Evolutionary conservation across 345 rosid species (phyloP).

Genomic region (Aegle marmelos): DNA sequence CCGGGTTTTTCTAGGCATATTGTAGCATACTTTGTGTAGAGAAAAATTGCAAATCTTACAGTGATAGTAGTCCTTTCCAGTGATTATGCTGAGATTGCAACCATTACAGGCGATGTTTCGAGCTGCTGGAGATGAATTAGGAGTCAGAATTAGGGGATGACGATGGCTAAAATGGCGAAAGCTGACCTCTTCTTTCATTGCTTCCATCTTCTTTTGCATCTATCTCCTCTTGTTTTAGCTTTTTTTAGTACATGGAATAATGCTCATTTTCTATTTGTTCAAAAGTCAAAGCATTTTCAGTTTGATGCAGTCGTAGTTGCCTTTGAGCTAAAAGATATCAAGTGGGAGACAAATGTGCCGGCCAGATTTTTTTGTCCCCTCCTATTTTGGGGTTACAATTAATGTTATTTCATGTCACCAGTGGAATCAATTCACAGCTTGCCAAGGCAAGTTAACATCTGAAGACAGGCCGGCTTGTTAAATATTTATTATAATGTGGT

Average conservation of each 20-base stretch:
- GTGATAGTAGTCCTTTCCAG: conserved; percentile 32
- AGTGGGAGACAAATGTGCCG: conserved; percentile 13
- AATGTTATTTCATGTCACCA: no score
- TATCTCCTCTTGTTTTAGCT: neutral
- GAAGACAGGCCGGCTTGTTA: conserved; percentile 5
- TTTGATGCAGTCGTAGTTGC: neutral
- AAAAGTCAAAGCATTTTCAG: neutral
- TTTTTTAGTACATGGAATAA: neutral
- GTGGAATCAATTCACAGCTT: neutral
- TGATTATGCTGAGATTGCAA: conserved; percentile 30
- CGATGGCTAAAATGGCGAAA: conserved; percentile 47
- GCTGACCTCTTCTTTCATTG: neutral
- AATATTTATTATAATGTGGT: neutral
- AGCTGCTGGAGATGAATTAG: neutral
- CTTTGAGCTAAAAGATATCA: neutral
- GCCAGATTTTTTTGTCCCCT: neutral
- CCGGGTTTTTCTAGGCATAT: conserved; percentile 34
- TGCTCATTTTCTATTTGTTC: neutral
- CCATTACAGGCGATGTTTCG: conserved; percentile 21
- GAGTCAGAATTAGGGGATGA: conserved; percentile 27
- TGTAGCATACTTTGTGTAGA: conserved; percentile 41
- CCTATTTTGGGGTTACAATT: no score
- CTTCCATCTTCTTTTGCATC: neutral
- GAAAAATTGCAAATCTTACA: conserved; percentile 43
- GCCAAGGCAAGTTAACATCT: neutral